phyloP scores from a whole-genome alignment of 257 asterid species.

The Verbascum thapsus region DNA sequence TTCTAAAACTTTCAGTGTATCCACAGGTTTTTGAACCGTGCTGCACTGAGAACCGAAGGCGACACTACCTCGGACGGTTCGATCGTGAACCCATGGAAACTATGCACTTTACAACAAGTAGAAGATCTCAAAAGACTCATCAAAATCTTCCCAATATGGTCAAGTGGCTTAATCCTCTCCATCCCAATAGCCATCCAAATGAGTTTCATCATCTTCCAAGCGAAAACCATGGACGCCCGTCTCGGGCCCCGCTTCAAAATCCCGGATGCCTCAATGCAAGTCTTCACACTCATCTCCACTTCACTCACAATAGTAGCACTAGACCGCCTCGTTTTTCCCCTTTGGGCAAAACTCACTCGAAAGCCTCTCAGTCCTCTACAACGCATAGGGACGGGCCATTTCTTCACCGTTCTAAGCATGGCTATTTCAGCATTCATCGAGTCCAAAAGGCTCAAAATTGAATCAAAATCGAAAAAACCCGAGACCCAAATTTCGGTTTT shows the following conservation, averaged over 20 bases:
- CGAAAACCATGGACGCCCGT: constrained; percentile 66
- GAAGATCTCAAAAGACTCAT: constrained; percentile 65
- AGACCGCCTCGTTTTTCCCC: constrained; percentile 51
- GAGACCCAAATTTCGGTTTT: constrained; percentile 37
- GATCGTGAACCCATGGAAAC: constrained; percentile 1
- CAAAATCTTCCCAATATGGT: constrained; percentile 66
- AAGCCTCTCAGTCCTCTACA: constrained; percentile 56
- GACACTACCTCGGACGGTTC: constrained; percentile 30
- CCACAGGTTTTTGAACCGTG: constrained; percentile 66
- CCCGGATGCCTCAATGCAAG: constrained; percentile 67
- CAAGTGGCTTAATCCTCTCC: constrained; percentile 60
- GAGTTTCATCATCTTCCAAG: constrained; percentile 60
- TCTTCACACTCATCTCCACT: constrained; percentile 57
- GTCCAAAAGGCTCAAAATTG: constrained; percentile 44
- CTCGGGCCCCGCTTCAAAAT: constrained; percentile 45
- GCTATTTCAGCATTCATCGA: constrained; percentile 57
- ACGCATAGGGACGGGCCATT: constrained; percentile 58
- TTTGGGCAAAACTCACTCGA: constrained; percentile 41
- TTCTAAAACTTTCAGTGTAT: background rate
- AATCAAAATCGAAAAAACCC: background rate
- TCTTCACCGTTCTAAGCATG: constrained; percentile 52
- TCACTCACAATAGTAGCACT: constrained; percentile 45
- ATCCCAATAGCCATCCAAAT: constrained; percentile 62
- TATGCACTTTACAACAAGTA: constrained; percentile 55
- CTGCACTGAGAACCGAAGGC: constrained; percentile 50